A percentile compares a stretch with the other conserved stretches of the same genome.
Conservation (phyloP, 1,284 basidiomycete genomes). For the Ganoderma sp. region DNA sequence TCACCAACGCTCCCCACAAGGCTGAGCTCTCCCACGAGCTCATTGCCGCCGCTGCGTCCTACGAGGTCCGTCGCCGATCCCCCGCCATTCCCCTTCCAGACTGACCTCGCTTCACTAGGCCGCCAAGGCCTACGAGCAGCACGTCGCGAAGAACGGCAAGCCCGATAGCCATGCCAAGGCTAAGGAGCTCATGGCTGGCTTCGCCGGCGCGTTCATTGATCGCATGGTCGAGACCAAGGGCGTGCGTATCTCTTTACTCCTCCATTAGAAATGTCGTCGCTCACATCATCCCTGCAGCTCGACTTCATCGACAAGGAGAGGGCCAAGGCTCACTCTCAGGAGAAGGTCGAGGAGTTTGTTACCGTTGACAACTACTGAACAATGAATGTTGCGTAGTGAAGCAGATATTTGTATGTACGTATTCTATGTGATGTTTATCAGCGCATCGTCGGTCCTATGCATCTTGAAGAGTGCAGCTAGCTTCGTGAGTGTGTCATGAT, state of each 20-base stretch:
- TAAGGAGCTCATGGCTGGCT: conserved; percentile 48
- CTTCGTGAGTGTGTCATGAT: background rate
- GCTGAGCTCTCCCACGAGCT: conserved; percentile 67
- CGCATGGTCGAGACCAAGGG: conserved; percentile 53
- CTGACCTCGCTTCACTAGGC: conserved; percentile 37
- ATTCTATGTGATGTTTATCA: background rate
- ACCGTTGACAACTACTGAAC: conserved; percentile 33
- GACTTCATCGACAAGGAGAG: conserved; percentile 51
- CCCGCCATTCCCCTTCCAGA: background rate
- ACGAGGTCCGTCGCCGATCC: conserved; percentile 39
- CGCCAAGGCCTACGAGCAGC: conserved; percentile 53
- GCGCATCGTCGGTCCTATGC: background rate
- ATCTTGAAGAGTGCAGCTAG: background rate
- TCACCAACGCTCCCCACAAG: conserved; percentile 58
- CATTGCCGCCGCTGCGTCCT: conserved; percentile 64
- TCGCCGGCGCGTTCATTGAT: conserved; percentile 54
- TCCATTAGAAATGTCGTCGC: background rate
- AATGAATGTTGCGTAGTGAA: background rate
- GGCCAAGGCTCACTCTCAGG: conserved; percentile 47
- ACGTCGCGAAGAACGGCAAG: conserved; percentile 46
- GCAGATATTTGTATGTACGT: conserved; percentile 20
- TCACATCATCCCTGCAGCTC: conserved; percentile 32
- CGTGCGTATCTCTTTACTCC: conserved; percentile 27
- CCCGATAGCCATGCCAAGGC: conserved; percentile 47
- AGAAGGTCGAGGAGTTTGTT: conserved; percentile 34